phyloP scores from a whole-genome alignment of 352 stramenopile genomes.

The Phytophthora fragariaefolia region DNA sequence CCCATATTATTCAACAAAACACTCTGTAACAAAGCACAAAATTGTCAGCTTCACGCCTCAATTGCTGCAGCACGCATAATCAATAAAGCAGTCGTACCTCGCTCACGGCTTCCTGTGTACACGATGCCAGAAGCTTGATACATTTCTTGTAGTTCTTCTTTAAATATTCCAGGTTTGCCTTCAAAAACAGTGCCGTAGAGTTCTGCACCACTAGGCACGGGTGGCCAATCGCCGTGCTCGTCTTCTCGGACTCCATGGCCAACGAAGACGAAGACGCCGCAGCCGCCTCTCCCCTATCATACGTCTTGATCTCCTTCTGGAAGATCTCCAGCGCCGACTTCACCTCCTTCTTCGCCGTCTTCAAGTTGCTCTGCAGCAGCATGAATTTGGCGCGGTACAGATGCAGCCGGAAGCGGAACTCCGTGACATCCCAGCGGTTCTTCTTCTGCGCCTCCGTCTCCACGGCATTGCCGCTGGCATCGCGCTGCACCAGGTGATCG shows the following conservation, averaged over 20 bases:
- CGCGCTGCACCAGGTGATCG: slow-evolving; percentile 42
- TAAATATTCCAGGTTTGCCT: slow-evolving; percentile 95
- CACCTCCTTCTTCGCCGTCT: slow-evolving; percentile 93
- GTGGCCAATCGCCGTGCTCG: slow-evolving; percentile 75
- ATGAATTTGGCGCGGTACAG: slow-evolving; percentile 94
- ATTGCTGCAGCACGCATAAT: neutral
- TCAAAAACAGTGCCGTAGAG: slow-evolving; percentile 90
- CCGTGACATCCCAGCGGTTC: slow-evolving; percentile 70
- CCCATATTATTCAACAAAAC: slow-evolving; percentile 93
- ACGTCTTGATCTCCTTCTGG: slow-evolving; percentile 90
- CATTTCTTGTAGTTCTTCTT: slow-evolving; percentile 95
- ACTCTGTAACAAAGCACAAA: slow-evolving; percentile 43
- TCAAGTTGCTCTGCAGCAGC: slow-evolving; percentile 87
- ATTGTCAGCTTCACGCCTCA: slow-evolving; percentile 3
- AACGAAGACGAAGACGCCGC: slow-evolving; percentile 25
- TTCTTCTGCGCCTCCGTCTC: slow-evolving; percentile 67
- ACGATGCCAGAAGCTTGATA: slow-evolving; percentile 93
- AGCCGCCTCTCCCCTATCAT: slow-evolving; percentile 24
- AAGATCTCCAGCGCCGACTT: slow-evolving; percentile 94
- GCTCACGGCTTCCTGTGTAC: slow-evolving; percentile 83
- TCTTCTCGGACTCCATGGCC: slow-evolving; percentile 67
- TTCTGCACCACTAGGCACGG: slow-evolving; percentile 87
- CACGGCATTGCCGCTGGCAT: slow-evolving; percentile 39
- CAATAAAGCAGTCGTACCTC: slow-evolving; percentile 47
- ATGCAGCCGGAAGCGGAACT: slow-evolving; percentile 92